Base-by-base conservation (phyloP, 2,329 filamentous ascomycete species). In the Ascochyta viciae-villosae region DNA sequence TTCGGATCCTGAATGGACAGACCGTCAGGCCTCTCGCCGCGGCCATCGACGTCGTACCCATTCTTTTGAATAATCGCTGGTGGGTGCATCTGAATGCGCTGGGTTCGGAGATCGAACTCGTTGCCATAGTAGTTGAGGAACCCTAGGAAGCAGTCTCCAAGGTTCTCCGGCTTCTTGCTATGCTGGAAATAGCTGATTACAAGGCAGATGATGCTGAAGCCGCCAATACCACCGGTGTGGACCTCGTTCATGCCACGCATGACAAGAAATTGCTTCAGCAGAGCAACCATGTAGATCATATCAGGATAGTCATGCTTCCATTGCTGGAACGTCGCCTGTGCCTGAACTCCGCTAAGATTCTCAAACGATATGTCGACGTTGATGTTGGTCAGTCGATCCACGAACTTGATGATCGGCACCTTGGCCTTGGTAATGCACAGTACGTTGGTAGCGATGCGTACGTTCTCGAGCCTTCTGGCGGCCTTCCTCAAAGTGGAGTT, bases 301-400 rank as follows among this genome's bases (percentile, higher is more conserved):
- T 87, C 87, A 0, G 94, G 93, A 62, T 89, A 96, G 49, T 88
- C 80, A 13, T 80, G 66, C 75, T 90, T 93, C 95, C 95, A 99
- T 0, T 80, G 74, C 50, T 87, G 76, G 72, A 97, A 96, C 0
- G 92, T 97, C 16, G 87, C 79, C 68, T 95, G 89, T 3, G 95
- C 94, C 16, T 84, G 77, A 9, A 97, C 79, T 10, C 95, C 95
- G 38, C 89, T 91, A 33, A 88, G 77, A 70, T 97, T 98, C 77
- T 99, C 94, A 71, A 99, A 97, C 0, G 93, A 98, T 12, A 99
- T 85, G 72, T 99, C 95, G 12, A 98, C 89, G 64, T 90, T 91
- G 49, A 99, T 80, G 12, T 87, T 88, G 1, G 93, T 97, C 49
- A 83, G 68, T 50, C 79, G 82, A 70, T 99, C 95, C 40, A 91